Conservation (phyloP, 345 rosid genomes). For the Eucalyptus polyanthemos region DNA sequence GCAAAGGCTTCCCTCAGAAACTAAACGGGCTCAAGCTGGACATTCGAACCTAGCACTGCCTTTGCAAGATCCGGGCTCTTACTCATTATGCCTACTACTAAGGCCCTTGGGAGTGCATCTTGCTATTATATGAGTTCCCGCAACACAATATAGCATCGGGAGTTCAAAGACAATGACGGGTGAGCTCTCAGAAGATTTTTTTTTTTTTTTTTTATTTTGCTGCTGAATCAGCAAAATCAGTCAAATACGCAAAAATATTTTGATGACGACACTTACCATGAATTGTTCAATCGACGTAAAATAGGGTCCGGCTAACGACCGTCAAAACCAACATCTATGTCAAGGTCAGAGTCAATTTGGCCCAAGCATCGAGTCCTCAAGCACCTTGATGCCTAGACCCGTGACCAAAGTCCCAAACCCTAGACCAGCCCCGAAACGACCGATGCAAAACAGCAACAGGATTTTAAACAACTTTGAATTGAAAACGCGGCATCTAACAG, state of each 20-base stretch:
- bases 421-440: not conserved
- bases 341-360: not conserved
- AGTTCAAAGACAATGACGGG: not conserved
- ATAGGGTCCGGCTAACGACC: not conserved
- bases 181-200: not conserved
- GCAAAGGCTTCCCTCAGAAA: not conserved
- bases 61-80: not conserved
- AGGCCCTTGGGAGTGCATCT: not conserved
- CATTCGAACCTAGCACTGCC: not conserved
- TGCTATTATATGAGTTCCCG: not conserved
- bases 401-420: not conserved
- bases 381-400: not conserved
- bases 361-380: not conserved
- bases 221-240: not conserved
- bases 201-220: not conserved
- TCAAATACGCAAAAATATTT: too few relatives aligned
- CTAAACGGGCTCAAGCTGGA: not conserved
- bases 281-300: too few relatives aligned
- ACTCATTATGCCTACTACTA: not conserved
- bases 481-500: accelerated
- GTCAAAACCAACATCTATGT: not conserved
- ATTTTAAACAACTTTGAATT: too few relatives aligned
- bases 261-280: too few relatives aligned
- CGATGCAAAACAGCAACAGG: not conserved
- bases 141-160: not conserved